Conservation (phyloP, 148 eudicot genomes). For the Talinum fruticosum region DNA sequence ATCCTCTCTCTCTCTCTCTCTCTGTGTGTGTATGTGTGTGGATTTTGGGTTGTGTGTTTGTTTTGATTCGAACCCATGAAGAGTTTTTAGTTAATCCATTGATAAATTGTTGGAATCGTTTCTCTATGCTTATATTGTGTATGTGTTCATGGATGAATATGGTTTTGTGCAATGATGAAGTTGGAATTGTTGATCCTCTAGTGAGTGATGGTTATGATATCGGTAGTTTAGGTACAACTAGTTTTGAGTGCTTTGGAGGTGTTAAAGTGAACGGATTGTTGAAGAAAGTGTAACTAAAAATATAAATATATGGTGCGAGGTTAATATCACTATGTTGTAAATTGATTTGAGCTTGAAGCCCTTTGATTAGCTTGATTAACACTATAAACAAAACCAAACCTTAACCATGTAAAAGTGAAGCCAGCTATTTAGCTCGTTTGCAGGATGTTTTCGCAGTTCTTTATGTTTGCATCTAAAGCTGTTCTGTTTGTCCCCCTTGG, state of each 20-base stretch:
- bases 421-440: no score
- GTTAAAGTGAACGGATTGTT: neutral
- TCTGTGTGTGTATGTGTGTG: neutral
- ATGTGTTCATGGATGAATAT: neutral
- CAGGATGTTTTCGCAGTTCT: no score
- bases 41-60: neutral
- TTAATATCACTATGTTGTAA: neutral
- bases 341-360: neutral
- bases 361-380: slow-evolving; percentile 6
- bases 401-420: no score
- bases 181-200: neutral
- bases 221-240: neutral
- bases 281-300: neutral
- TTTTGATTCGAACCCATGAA: neutral
- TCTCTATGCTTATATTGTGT: neutral
- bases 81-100: neutral
- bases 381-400: no score
- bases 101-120: neutral
- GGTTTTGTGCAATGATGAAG: slow-evolving; percentile 3
- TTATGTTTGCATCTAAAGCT: no score
- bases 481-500: no score
- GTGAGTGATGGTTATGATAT: neutral
- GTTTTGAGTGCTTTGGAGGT: neutral
- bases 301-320: neutral
- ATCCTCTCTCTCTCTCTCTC: neutral